Evolutionary conservation across 345 rosid genomes (phyloP).

Genomic region (Salix arbutifolia): DNA sequence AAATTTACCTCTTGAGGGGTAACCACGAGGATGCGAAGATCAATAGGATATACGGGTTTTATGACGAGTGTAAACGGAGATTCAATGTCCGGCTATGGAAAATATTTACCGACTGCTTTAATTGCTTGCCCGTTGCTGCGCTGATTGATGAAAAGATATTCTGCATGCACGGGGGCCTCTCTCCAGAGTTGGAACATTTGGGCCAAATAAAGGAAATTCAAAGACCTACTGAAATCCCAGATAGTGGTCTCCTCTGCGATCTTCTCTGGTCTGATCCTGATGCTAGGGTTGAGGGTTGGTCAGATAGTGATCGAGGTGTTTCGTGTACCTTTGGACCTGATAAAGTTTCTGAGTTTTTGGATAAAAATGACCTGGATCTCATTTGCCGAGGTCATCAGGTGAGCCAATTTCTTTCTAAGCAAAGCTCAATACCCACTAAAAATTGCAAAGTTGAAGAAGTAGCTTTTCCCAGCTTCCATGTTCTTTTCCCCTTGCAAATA

Average conservation of each 20-base stretch:
- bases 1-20: conserved; percentile 73
- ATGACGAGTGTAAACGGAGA: conserved; percentile 96
- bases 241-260: conserved; percentile 87
- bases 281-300: conserved; percentile 65
- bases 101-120: conserved; percentile 88
- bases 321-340: conserved; percentile 92
- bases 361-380: conserved; percentile 89
- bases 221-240: conserved; percentile 93
- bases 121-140: conserved; percentile 89
- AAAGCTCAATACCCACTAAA: not conserved
- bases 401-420: conserved; percentile 4
- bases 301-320: conserved; percentile 83
- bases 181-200: conserved; percentile 68
- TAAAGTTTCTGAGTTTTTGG: conserved; percentile 72
- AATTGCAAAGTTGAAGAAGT: not conserved
- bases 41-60: conserved; percentile 90
- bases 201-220: conserved; percentile 70
- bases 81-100: conserved; percentile 96
- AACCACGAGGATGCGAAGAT: conserved; percentile 99
- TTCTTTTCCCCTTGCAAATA: not conserved
- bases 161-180: conserved; percentile 98
- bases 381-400: conserved; percentile 99
- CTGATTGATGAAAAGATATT: conserved; percentile 82
- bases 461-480: not conserved
- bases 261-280: conserved; percentile 98